A percentile compares a stretch with the other conserved stretches of the same genome.
phyloP scores from a whole-genome alignment of 148 eudicot genomes.

The Rhododendron williamsianum region DNA sequence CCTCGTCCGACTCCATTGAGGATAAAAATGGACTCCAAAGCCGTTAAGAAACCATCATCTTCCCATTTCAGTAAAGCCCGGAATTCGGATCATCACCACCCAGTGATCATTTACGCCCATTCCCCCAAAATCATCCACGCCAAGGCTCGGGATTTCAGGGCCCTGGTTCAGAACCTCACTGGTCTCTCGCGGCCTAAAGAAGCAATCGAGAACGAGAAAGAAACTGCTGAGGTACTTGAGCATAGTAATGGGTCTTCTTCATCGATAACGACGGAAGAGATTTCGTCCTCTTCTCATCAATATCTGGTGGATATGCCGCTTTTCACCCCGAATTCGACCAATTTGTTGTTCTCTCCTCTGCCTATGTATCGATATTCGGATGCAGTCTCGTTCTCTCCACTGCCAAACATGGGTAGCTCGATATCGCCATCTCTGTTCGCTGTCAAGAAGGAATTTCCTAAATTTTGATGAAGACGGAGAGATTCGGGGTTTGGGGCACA shows the following conservation, averaged over 20 bases:
- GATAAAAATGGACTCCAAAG: conserved; percentile 19
- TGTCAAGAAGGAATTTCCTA: not conserved
- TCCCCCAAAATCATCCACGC: conserved; percentile 55
- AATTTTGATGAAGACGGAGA: not conserved
- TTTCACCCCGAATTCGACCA: not conserved
- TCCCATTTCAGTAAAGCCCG: not conserved
- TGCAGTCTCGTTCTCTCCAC: not conserved
- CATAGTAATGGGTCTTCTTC: not conserved
- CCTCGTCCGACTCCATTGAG: conserved; percentile 42
- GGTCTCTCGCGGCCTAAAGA: conserved; percentile 20
- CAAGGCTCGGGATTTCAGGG: conserved; percentile 52
- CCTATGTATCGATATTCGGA: not conserved
- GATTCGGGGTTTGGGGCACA: not conserved
- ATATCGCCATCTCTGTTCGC: not conserved
- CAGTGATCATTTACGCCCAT: conserved; percentile 37
- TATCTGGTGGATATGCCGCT: not conserved
- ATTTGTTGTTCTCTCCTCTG: not conserved
- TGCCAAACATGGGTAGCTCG: not conserved
- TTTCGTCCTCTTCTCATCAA: not conserved
- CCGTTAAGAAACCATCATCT: conserved; percentile 12
- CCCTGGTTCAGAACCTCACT: conserved; percentile 55
- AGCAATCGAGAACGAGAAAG: not conserved
- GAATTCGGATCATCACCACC: conserved; percentile 1
- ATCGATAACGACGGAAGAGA: not conserved
- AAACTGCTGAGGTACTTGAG: not conserved